Evolutionary conservation across 805 yeast genomes (phyloP), one percentile per base, ranked within the genome.

Genomic region (Spathaspora sp.): DNA sequence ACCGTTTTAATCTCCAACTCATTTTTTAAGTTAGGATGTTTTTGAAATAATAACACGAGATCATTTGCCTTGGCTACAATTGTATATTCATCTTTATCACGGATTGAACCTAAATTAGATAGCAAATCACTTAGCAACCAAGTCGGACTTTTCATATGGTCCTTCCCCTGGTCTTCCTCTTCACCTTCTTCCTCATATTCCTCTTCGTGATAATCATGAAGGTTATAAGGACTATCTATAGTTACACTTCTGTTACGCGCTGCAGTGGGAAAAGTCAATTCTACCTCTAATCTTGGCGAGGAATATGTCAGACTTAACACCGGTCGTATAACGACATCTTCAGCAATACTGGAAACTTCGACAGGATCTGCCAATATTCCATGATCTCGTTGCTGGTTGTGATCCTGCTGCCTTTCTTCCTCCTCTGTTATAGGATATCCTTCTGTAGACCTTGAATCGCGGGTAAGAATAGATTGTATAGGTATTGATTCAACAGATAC

Each of bases 61-160:
- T 55, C 57, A 44, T 55, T 55, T 1, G 93, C 83, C 53, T 79
- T 81, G 8, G 78, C 67, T 5, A 89, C 78, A 17, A 83, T 65
- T 49, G 66, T 69, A 38, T 73, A 77, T 6, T 82, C 77, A 18
- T 79, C 78, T 47, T 68, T 74, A 40, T 80, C 82, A 44, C 72
- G 73, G 39, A 72, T 80, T 1, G 71, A 60, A 5, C 82, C 83
- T 32, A 87, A 60, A 12, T 79, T 69, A 47, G 83, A 84, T 29
- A 87, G 67, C 8, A 86, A 68, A 52, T 85, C 90, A 19, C 86
- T 81, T 19, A 87, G 68, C 2, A 76, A 67, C 86, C 87, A 86
- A 0, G 91, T 78, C 6, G 75, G 66, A 23, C 66, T 60, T 29
- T 57, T 55, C 11, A 43, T 44, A 46, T 50, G 47, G 8, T 31